phyloP scores from a whole-genome alignment of 192 early-diverging fungal species.

The Dissophora ornata region DNA sequence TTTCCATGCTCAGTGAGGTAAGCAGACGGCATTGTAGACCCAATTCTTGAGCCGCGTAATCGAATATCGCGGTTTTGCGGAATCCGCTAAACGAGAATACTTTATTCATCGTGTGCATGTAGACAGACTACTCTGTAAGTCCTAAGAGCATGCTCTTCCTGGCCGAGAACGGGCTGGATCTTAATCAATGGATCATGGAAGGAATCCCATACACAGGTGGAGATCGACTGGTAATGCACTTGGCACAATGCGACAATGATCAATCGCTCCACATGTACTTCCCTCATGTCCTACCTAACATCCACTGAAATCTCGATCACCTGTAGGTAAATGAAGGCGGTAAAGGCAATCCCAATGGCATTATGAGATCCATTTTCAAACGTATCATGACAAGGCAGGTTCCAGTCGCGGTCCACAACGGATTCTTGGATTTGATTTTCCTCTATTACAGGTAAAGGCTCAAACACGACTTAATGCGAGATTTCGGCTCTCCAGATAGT shows the following conservation, averaged over 20 bases:
- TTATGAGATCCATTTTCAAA: slow-evolving; percentile 69
- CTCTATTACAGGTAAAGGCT: slow-evolving; percentile 81
- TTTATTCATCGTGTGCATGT: too few species aligned
- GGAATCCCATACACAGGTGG: slow-evolving; percentile 86
- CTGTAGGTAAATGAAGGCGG: slow-evolving; percentile 53
- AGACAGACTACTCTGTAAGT: slow-evolving; percentile 74
- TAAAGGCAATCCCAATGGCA: slow-evolving; percentile 45
- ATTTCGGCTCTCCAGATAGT: too few species aligned
- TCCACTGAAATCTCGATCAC: neutral
- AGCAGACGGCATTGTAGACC: too few species aligned
- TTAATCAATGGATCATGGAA: slow-evolving; percentile 76
- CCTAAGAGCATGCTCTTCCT: slow-evolving; percentile 83
- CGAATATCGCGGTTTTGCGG: too few species aligned
- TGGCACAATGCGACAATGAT: too few species aligned
- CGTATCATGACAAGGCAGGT: slow-evolving; percentile 60
- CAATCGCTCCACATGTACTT: too few species aligned
- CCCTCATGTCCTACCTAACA: too few species aligned
- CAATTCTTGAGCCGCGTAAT: too few species aligned
- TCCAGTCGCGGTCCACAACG: slow-evolving; percentile 93
- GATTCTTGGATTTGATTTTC: slow-evolving; percentile 92
- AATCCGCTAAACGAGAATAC: too few species aligned
- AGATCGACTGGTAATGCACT: slow-evolving; percentile 43
- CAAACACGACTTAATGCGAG: too few species aligned
- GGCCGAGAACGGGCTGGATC: slow-evolving; percentile 87
- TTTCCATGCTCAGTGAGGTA: slow-evolving; percentile 58